A percentile compares a stretch with the other conserved stretches of the same genome.
phyloP scores from a whole-genome alignment of 257 asterid genomes.

The Echium plantagineum region DNA sequence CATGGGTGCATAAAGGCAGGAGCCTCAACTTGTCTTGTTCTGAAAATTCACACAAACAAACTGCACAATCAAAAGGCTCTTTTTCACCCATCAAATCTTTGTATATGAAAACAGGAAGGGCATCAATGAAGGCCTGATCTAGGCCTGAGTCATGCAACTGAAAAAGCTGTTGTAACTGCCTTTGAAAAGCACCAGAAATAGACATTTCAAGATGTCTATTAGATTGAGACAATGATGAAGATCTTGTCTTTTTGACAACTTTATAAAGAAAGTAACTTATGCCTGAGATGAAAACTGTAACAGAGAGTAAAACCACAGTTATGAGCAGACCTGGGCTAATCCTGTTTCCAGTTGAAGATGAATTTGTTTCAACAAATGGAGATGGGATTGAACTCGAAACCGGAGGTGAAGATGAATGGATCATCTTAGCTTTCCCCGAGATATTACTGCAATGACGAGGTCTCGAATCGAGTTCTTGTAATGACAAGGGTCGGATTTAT shows the following conservation, averaged over 20 bases:
- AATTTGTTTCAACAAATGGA: too few relatives aligned
- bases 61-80: conserved; percentile 94
- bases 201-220: conserved; percentile 28
- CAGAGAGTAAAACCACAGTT: too few relatives aligned
- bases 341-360: too few relatives aligned
- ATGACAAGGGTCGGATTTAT: too few relatives aligned
- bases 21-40: conserved; percentile 67
- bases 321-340: too few relatives aligned
- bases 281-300: too few relatives aligned
- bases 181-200: conserved; percentile 32
- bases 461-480: too few relatives aligned
- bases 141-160: conserved; percentile 79
- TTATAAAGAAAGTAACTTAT: too few relatives aligned
- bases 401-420: too few relatives aligned
- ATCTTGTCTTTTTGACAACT: conserved; percentile 21
- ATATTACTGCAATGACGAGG: too few relatives aligned
- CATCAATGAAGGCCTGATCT: conserved; percentile 85
- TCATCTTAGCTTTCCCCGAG: too few relatives aligned
- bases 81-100: conserved; percentile 71
- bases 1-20: conserved; percentile 89
- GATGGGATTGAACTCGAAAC: too few relatives aligned
- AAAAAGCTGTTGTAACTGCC: conserved; percentile 77
- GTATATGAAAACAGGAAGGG: conserved; percentile 68
- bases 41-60: conserved; percentile 73
- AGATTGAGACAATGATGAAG: conserved; percentile 43